Base-by-base conservation (phyloP, 2,329 filamentous ascomycete species). In the Colletotrichum spaethianum region DNA sequence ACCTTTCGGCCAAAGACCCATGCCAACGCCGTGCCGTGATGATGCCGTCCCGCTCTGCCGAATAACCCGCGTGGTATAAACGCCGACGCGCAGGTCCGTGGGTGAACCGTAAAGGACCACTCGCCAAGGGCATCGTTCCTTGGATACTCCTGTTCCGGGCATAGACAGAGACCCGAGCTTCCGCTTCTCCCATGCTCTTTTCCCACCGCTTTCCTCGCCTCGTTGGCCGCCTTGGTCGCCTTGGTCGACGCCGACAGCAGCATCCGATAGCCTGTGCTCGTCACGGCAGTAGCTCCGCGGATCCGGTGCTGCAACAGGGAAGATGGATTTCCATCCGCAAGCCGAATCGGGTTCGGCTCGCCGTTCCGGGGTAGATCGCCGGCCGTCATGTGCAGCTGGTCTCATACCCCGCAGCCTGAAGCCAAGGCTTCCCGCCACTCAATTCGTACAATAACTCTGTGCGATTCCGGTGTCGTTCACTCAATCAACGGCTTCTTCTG, bases 401-500 rank as follows among this genome's bases (percentile, higher is more conserved):
- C 44, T 26, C 57, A 26, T 69, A 69, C 57, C 69, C 69, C 44
- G 57, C 65, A 69, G 69, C 50, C 52, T 52, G 42, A 44, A 42
- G 69, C 44, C 59, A 23, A 11, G 50, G 38, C n/a, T 40, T 33
- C 38, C 26, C 59, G 53, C 46, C 53, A 50, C 46, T 26, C 52
- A 38, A 26, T 72, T 55, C 57, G 12, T 62, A 63, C 57, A 63
- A 55, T 53, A 52, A 31, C 23, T 44, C 26, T 42, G 18, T 44
- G n/a, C 26, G 56, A n/a, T 31, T 16, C 11, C 18, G 8, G 38
- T 36, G 20, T 28, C 20, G 18, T 31, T 75, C 72, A 92, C 79
- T 92, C 90, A 71, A 92, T 92, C 63, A 91, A 83, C 66, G 89
- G 89, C 79, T 91, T 92, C 82, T 91, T 91, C 75, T 91, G 87